phyloP scores from a whole-genome alignment of 495 filamentous ascomycete genomes.

The Penicillium maclennaniae region DNA sequence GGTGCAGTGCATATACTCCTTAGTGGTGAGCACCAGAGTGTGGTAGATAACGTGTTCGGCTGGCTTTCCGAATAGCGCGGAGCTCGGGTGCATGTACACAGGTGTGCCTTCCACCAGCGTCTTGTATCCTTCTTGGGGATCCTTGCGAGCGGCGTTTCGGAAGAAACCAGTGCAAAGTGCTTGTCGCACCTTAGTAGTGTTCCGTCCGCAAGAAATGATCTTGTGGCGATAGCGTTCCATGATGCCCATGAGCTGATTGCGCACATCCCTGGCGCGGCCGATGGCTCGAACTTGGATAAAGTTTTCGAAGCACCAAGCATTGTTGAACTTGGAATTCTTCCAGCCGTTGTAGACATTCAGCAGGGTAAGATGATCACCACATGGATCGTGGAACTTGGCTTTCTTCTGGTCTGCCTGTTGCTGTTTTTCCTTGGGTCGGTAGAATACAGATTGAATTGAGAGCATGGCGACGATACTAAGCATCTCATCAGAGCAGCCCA shows the following conservation, averaged over 20 bases:
- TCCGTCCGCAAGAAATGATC: constrained; percentile 76
- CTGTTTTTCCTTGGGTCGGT: constrained; percentile 95
- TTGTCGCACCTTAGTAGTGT: constrained; percentile 85
- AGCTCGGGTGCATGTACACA: constrained; percentile 88
- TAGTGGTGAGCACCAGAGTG: constrained; percentile 80
- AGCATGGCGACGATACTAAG: constrained; percentile 95
- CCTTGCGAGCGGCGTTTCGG: constrained; percentile 90
- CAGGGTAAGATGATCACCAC: constrained; percentile 89
- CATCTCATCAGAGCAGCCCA: constrained; percentile 89
- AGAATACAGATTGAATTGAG: constrained; percentile 78
- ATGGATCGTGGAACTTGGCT: constrained; percentile 91
- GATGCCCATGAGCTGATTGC: constrained; percentile 86
- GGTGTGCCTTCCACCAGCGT: constrained; percentile 93
- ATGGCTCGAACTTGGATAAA: constrained; percentile 92
- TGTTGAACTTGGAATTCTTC: constrained; percentile 76
- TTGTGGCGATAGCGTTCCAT: constrained; percentile 83
- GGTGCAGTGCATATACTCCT: constrained; percentile 96
- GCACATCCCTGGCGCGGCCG: constrained; percentile 83
- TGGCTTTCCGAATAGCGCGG: constrained; percentile 90
- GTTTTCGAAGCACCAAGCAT: constrained; percentile 95
- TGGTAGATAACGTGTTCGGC: constrained; percentile 96
- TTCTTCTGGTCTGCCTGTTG: constrained; percentile 96
- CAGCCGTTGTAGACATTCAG: constrained; percentile 96
- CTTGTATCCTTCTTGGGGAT: constrained; percentile 94
- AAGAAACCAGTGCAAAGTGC: constrained; percentile 93